Conservation (phyloP, 345 rosid genomes). For the Turnera subulata region DNA sequence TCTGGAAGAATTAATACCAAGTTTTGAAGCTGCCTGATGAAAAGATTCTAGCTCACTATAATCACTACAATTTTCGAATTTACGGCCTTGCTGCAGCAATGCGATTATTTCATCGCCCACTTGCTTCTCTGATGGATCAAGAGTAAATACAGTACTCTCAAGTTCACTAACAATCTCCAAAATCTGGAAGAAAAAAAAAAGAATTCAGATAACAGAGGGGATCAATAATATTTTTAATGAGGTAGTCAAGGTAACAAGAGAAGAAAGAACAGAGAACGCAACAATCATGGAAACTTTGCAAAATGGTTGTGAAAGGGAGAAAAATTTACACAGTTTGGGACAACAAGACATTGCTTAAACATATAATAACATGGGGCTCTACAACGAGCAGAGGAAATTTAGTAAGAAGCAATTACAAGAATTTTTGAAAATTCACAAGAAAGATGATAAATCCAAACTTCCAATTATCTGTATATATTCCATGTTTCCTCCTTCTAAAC, state of each 20-base stretch:
- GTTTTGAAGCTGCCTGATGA: slow-evolving; percentile 73
- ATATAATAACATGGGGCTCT: no score
- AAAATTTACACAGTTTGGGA: no score
- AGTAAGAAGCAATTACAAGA: no score
- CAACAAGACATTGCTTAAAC: no score
- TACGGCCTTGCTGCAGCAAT: slow-evolving; percentile 89
- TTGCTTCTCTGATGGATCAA: slow-evolving; percentile 80
- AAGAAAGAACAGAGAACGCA: neutral
- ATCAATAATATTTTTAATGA: slow-evolving; percentile 5
- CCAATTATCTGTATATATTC: no score
- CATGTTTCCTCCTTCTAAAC: no score
- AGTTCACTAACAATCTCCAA: slow-evolving; percentile 75
- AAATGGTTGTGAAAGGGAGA: no score
- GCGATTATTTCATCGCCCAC: slow-evolving; percentile 83
- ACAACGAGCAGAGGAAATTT: no score
- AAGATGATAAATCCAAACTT: no score
- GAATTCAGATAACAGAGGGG: slow-evolving; percentile 5
- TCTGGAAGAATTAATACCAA: slow-evolving; percentile 82
- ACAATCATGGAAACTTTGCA: no score
- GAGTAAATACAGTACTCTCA: slow-evolving; percentile 54
- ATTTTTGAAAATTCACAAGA: no score
- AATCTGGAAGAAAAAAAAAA: slow-evolving; percentile 48
- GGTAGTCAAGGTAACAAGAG: neutral
- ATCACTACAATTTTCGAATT: slow-evolving; percentile 56
- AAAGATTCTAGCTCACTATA: slow-evolving; percentile 76